Evolutionary conservation across 768 basidiomycete species (phyloP).

Genomic region (Candolleomyces efflorescens): DNA sequence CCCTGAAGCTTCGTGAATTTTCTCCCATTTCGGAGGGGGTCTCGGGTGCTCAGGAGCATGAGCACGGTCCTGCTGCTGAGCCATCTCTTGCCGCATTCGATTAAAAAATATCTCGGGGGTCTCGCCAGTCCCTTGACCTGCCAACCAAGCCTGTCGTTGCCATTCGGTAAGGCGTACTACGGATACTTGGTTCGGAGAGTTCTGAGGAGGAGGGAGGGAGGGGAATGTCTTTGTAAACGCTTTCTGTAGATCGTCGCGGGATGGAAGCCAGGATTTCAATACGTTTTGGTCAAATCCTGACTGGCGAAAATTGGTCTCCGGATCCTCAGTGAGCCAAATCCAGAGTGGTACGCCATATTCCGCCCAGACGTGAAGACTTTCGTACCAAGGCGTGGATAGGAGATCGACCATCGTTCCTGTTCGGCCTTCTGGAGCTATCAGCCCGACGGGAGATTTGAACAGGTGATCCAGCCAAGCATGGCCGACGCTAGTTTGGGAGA

Average conservation of each 20-base stretch:
- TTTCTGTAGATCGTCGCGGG: neutral
- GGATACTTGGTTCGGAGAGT: neutral
- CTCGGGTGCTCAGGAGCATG: neutral
- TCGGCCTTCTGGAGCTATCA: neutral
- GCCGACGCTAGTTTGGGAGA: neutral
- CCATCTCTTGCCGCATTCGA: neutral
- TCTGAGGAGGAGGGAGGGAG: neutral
- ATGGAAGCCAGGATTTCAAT: neutral
- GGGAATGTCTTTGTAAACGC: neutral
- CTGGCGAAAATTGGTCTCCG: neutral
- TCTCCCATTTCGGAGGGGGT: neutral
- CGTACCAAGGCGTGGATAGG: neutral
- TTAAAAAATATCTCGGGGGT: neutral
- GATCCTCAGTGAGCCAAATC: neutral
- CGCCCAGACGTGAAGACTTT: neutral
- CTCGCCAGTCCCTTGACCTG: neutral
- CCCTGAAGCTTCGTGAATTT: neutral
- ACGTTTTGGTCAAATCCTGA: neutral
- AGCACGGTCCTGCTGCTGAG: neutral
- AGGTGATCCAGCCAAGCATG: neutral
- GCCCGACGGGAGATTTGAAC: neutral
- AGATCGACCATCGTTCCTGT: neutral
- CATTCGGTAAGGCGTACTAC: neutral
- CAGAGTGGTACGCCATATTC: neutral
- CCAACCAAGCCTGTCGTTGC: neutral